Conservation (phyloP, 75 land plant species). For the Cryptomeria japonica region DNA sequence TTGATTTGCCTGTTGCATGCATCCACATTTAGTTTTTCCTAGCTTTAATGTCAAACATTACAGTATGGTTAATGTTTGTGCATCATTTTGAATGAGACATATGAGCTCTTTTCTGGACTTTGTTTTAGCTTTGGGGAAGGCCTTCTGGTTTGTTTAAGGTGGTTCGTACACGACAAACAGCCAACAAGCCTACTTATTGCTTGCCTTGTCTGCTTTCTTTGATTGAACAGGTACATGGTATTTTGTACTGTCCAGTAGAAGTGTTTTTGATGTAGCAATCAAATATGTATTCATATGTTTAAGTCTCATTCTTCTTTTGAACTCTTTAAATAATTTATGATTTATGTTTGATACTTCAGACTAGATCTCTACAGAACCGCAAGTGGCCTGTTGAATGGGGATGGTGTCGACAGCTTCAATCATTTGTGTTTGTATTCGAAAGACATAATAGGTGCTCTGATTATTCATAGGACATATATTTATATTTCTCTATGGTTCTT, state of each 20-base stretch:
- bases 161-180: conserved; percentile 24
- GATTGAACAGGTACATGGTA: conserved; percentile 71
- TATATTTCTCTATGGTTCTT: no score
- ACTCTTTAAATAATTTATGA: not conserved
- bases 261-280: not conserved
- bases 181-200: conserved; percentile 65
- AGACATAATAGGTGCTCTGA: conserved; percentile 73
- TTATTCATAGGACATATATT: not conserved
- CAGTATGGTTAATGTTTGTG: not conserved
- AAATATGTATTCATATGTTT: not conserved
- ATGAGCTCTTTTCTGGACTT: not conserved
- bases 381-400: conserved; percentile 96
- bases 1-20: not conserved
- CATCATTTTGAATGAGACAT: not conserved
- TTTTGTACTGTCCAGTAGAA: not conserved
- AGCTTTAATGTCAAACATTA: not conserved
- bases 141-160: conserved; percentile 50
- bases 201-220: conserved; percentile 84
- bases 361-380: conserved; percentile 59
- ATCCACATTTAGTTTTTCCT: not conserved
- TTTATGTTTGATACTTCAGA: conserved; percentile 32
- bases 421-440: conserved; percentile 87
- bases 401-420: conserved; percentile 83
- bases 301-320: not conserved
- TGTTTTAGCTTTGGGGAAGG: conserved; percentile 61